Conservation (phyloP, 2,329 filamentous ascomycete genomes). For the Monilinia aucupariae region DNA sequence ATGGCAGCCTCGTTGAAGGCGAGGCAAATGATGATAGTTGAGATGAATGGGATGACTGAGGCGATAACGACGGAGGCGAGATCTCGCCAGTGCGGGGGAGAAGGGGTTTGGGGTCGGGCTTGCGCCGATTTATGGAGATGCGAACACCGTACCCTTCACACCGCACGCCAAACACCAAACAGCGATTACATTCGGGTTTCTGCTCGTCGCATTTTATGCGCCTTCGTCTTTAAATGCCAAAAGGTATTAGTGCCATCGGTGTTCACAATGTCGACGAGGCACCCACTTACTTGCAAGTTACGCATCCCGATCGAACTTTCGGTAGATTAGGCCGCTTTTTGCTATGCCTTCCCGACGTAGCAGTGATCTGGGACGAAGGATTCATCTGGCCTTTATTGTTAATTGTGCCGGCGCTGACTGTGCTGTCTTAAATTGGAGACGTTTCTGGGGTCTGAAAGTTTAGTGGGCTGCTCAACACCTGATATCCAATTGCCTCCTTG, state of each 20-base stretch:
- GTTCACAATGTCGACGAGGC: background rate
- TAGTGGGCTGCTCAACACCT: background rate
- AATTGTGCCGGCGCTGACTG: background rate
- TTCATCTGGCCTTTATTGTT: background rate
- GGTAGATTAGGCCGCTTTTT: slow-evolving; percentile 11
- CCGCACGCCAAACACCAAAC: slow-evolving; percentile 2
- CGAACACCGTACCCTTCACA: slow-evolving; percentile 13
- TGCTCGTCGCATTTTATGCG: slow-evolving; percentile 15
- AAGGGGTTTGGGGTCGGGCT: background rate
- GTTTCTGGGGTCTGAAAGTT: background rate
- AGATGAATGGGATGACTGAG: background rate
- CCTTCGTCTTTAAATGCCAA: slow-evolving; percentile 6
- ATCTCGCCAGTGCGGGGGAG: background rate
- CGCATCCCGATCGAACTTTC: slow-evolving; percentile 14
- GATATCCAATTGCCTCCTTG: background rate
- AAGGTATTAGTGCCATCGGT: slow-evolving; percentile 1
- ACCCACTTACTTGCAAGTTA: slow-evolving; percentile 18
- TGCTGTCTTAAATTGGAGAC: background rate
- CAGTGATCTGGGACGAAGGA: background rate
- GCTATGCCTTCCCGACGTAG: background rate
- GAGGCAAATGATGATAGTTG: background rate
- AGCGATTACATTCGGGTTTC: slow-evolving; percentile 13
- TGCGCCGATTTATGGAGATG: slow-evolving; percentile 3
- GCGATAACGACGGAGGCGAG: background rate
- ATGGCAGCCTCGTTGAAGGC: slow-evolving; percentile 9